Percentiles rank a stretch among this genome's conserved stretches.
Evolutionary conservation across 2,329 filamentous ascomycete genomes (phyloP).

Genomic region (Nothophoma quercina): DNA sequence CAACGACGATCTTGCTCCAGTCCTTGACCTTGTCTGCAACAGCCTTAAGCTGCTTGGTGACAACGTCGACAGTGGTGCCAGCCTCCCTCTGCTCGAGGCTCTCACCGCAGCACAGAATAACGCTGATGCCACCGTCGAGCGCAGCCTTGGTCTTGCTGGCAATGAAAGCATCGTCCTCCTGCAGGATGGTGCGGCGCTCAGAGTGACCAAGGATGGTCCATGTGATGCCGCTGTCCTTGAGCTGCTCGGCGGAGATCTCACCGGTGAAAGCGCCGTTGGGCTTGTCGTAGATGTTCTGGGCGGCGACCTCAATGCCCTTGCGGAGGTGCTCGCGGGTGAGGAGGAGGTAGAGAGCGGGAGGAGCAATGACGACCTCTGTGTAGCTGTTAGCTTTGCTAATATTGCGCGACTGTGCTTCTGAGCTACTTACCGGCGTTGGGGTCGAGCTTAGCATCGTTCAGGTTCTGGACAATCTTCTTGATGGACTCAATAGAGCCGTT

Average conservation of each 20-base stretch:
- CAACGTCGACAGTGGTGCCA: conserved; percentile 83
- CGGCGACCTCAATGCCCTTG: conserved; percentile 80
- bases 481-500: conserved; percentile 92
- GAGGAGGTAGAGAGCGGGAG: conserved; percentile 88
- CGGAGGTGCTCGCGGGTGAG: conserved; percentile 81
- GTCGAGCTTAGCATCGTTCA: conserved; percentile 86
- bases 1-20: conserved; percentile 94
- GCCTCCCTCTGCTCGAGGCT: conserved; percentile 90
- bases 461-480: conserved; percentile 86
- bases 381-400: conserved; percentile 11
- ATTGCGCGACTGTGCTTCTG: background rate
- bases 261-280: conserved; percentile 96
- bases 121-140: conserved; percentile 82
- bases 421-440: conserved; percentile 71
- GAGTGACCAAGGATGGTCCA: conserved; percentile 96
- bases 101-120: conserved; percentile 98
- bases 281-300: conserved; percentile 98
- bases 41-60: conserved; percentile 84
- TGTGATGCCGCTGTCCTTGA: conserved; percentile 85
- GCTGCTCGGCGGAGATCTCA: conserved; percentile 91
- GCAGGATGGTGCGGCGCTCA: conserved; percentile 88
- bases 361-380: conserved; percentile 91
- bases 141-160: conserved; percentile 95
- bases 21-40: conserved; percentile 80
- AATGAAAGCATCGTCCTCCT: conserved; percentile 82